Conservation (phyloP, 2,329 filamentous ascomycete species). For the Calonectria ilicicola region DNA sequence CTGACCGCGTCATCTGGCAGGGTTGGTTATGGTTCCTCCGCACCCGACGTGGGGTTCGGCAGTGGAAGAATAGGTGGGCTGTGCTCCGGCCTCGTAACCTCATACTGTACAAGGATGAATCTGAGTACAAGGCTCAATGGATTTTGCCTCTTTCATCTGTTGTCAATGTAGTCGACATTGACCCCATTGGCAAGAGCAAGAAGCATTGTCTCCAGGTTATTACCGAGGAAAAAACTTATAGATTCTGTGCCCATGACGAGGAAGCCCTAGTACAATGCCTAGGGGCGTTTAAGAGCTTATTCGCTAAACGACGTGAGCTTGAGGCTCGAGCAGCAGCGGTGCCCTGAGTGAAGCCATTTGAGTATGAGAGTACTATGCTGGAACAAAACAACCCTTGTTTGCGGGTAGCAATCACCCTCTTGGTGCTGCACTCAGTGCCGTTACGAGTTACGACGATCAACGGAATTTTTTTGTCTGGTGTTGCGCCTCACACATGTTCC, state of each 20-base stretch:
- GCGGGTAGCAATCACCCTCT: not conserved
- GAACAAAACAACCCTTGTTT: not conserved
- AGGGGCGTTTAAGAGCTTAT: conserved; percentile 89
- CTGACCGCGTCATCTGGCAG: conserved; percentile 93
- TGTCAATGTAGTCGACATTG: conserved; percentile 92
- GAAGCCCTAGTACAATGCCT: conserved; percentile 86
- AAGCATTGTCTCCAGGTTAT: conserved; percentile 92
- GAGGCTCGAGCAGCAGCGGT: conserved; percentile 60
- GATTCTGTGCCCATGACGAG: conserved; percentile 83
- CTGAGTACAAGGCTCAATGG: conserved; percentile 88
- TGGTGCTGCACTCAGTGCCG: conserved; percentile 23
- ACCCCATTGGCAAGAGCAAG: conserved; percentile 87
- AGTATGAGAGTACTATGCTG: not conserved
- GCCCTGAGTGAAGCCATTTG: not conserved
- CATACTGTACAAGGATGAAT: conserved; percentile 91
- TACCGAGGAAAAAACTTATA: conserved; percentile 87
- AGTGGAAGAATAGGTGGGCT: conserved; percentile 96
- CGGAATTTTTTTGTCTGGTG: conserved; percentile 37
- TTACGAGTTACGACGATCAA: conserved; percentile 40
- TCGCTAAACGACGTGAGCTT: conserved; percentile 76
- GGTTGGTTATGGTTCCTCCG: conserved; percentile 89
- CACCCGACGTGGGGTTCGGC: conserved; percentile 83
- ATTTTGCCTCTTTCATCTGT: conserved; percentile 84
- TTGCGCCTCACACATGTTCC: conserved; percentile 12
- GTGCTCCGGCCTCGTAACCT: conserved; percentile 88